These are phyloP conservation scores for Crotalaria pallida DNA, from an alignment of 306 rosid genomes.

Conservation along the genomic window DNA sequence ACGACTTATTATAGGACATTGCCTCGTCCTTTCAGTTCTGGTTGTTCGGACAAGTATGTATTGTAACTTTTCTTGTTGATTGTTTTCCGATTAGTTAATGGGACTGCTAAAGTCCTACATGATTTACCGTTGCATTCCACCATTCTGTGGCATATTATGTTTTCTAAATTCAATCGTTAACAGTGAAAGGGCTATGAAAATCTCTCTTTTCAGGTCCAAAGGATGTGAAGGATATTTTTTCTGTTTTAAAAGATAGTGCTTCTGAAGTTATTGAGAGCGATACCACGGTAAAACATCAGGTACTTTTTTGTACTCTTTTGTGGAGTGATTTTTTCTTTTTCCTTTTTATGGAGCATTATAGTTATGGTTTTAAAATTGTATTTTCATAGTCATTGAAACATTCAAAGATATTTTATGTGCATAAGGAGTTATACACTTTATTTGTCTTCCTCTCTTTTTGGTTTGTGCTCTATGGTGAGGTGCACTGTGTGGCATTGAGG, in stretches of 20 bases:
- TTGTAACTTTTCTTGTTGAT: slow-evolving; percentile 13
- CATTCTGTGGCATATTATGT: slow-evolving; percentile 3
- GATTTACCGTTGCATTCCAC: neutral
- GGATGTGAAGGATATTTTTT: slow-evolving; percentile 69
- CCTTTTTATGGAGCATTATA: slow-evolving; percentile 2
- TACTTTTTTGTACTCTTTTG: slow-evolving; percentile 21
- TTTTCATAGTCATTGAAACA: neutral
- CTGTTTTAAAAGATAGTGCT: slow-evolving; percentile 66
- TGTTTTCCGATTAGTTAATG: neutral
- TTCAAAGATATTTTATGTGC: neutral
- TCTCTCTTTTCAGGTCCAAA: slow-evolving; percentile 59
- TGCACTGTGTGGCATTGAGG: neutral
- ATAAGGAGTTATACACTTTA: neutral
- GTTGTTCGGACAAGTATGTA: slow-evolving; percentile 73
- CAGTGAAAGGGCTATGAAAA: neutral
- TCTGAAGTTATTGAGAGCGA: slow-evolving; percentile 52
- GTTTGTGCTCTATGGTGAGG: slow-evolving; percentile 19
- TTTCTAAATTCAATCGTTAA: slow-evolving; percentile 8
- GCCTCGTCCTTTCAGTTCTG: slow-evolving; percentile 78
- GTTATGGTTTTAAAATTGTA: neutral
- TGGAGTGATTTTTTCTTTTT: neutral
- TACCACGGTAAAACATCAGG: slow-evolving; percentile 63
- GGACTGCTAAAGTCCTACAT: slow-evolving; percentile 13
- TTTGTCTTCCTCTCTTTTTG: neutral
- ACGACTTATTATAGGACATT: slow-evolving; percentile 87